Percentiles rank a stretch among this genome's conserved stretches.
Conservation (phyloP, 805 yeast species). For the Lipomyces orientalis region DNA sequence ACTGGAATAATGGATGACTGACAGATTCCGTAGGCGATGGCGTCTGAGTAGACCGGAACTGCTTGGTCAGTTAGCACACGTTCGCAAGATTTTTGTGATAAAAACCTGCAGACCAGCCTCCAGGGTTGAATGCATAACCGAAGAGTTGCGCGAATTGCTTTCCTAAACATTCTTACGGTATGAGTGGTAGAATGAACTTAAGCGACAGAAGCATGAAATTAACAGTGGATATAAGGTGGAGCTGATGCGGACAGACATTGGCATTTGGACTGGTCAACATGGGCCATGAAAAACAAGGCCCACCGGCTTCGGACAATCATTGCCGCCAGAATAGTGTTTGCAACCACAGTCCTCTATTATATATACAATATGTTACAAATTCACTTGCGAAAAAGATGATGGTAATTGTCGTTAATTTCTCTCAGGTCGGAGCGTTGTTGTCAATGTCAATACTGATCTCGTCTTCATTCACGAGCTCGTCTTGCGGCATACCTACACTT, state of each 20-base stretch:
- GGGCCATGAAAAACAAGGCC: not conserved
- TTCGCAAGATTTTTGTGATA: not conserved
- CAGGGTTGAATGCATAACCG: not conserved
- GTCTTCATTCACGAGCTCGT: not conserved
- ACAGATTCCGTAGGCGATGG: not conserved
- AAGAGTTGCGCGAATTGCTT: not conserved
- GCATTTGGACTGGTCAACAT: not conserved
- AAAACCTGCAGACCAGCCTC: not conserved
- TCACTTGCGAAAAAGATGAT: not conserved
- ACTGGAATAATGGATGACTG: not conserved
- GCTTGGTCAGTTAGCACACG: not conserved
- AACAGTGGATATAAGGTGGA: not conserved
- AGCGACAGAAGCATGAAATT: not conserved
- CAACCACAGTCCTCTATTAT: not conserved
- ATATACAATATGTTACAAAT: not conserved
- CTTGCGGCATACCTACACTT: not conserved
- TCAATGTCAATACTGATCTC: slow-evolving; percentile 6
- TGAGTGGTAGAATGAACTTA: not conserved
- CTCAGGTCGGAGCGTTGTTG: not conserved
- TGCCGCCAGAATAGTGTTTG: not conserved
- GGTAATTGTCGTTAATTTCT: not conserved
- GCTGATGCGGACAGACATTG: not conserved
- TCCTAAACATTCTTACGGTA: not conserved
- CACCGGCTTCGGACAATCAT: not conserved
- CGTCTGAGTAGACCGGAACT: not conserved